Evolutionary conservation across 768 basidiomycete species (phyloP).

Genomic region (Tylopilus balloui): DNA sequence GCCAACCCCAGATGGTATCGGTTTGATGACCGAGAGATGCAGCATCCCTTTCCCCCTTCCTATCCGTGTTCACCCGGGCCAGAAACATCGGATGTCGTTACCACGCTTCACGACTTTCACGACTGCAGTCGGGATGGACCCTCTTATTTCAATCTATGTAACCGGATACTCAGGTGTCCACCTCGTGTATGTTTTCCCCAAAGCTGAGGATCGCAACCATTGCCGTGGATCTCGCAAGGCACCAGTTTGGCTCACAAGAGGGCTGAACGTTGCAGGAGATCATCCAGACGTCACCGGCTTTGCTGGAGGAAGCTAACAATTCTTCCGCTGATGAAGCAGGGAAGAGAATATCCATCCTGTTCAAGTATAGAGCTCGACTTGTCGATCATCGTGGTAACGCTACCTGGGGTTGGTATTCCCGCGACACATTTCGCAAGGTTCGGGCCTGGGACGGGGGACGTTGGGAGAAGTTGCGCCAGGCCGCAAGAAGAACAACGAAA

Average conservation of each 20-base stretch:
- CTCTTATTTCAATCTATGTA: constrained; percentile 7
- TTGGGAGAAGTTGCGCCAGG: constrained; percentile 26
- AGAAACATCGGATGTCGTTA: not conserved
- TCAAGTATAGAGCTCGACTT: constrained; percentile 18
- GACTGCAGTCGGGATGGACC: not conserved
- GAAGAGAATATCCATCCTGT: constrained; percentile 9
- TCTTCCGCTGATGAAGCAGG: constrained; percentile 10
- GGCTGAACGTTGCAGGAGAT: constrained; percentile 29
- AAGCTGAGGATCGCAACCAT: no score
- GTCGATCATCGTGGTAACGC: constrained; percentile 15
- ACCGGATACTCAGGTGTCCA: constrained; percentile 22
- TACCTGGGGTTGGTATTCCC: constrained; percentile 20
- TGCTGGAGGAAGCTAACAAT: constrained; percentile 24
- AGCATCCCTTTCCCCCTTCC: constrained; percentile 8
- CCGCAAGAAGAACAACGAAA: constrained; percentile 26
- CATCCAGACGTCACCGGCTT: constrained; percentile 26
- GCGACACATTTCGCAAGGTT: constrained; percentile 9
- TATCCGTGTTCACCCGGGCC: not conserved
- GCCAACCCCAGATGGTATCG: constrained; percentile 6
- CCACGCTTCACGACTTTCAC: constrained; percentile 7
- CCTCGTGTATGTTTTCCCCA: no score
- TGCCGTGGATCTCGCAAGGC: constrained; percentile 5
- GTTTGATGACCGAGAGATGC: constrained; percentile 20
- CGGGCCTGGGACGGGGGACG: constrained; percentile 12
- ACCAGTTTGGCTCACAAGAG: constrained; percentile 20